Conservation (phyloP, 371 early-diverging fungal species). For the Circinella minor region DNA sequence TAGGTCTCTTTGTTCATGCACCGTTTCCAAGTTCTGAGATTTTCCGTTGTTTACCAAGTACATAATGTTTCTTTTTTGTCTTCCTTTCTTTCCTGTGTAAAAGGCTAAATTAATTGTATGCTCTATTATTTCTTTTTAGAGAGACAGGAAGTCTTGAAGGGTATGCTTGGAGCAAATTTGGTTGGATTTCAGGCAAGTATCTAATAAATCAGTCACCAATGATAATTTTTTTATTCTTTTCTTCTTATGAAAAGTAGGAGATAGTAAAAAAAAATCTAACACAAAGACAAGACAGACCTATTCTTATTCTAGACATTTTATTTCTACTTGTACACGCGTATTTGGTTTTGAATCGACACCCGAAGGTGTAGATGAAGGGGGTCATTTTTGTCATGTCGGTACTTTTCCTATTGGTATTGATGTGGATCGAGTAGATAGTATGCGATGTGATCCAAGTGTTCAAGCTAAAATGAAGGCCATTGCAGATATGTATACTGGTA, state of each 20-base stretch:
- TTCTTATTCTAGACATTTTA: slow-evolving; percentile 95
- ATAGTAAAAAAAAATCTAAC: background rate
- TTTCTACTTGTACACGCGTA: slow-evolving; percentile 90
- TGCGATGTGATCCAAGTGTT: slow-evolving; percentile 52
- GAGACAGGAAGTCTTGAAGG: slow-evolving; percentile 89
- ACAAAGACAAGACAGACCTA: slow-evolving; percentile 69
- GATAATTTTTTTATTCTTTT: too few relatives aligned
- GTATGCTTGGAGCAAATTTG: slow-evolving; percentile 89
- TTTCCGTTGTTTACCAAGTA: slow-evolving; percentile 91
- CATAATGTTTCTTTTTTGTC: too few relatives aligned
- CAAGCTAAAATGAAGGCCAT: slow-evolving; percentile 76
- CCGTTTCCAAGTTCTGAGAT: slow-evolving; percentile 96
- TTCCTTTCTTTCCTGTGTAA: too few relatives aligned
- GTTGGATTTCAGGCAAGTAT: slow-evolving; percentile 87
- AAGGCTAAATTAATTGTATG: too few relatives aligned
- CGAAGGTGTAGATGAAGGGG: slow-evolving; percentile 79
- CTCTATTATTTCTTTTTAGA: slow-evolving; percentile 42
- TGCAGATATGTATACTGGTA: slow-evolving; percentile 87
- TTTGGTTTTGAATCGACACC: slow-evolving; percentile 88
- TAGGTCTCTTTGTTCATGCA: slow-evolving; percentile 98
- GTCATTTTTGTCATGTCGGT: slow-evolving; percentile 79
- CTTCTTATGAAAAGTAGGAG: background rate
- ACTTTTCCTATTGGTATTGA: slow-evolving; percentile 99
- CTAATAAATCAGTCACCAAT: background rate
- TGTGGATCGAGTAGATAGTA: slow-evolving; percentile 51